Evolutionary conservation across 305 asterid genomes (phyloP), one percentile per base, ranked within the genome.

Genomic region (Rubia peregrina): DNA sequence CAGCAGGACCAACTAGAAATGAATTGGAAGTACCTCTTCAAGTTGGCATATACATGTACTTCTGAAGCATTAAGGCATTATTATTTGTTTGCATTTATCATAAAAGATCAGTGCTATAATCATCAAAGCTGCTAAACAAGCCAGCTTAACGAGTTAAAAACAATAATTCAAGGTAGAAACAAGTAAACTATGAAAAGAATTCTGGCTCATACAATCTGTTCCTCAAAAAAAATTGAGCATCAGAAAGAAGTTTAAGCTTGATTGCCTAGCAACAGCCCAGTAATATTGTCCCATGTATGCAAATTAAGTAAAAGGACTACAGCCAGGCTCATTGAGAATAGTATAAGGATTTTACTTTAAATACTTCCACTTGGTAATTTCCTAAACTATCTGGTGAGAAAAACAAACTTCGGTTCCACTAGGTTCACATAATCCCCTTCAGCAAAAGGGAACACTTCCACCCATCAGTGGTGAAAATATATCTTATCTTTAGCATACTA

Each of bases 11-110:
- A 61, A 26, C 48, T 24, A 43, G 24, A 21, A 51, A 65, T 38
- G 68, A 43, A 56, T 21, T 36, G 22, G 51, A 36, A 60, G 60
- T 21, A 65, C 59, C 44, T 70, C 68, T 71, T 48, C 75, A 68
- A 68, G 70, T 7, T 70, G 33, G 40, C 38, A 70, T 56, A 44
- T 62, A 51, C 42, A 10, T 36, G 14, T 67, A 53, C 65, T 44
- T 73, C 57, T 73, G 17, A 68, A 68, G 56, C 0, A 48, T 33
- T 51, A 48, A 33, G 33, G 7, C 26, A 51, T 19, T 42, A 49
- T 30, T 5, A 26, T 48, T 26, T 49, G 26, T 13, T 24, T 49
- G 22, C 36, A 26, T 14, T 67, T 24, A 46, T 48, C 41, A 5
- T 66, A 17, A 66, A 44, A 7, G 30, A 8, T 26, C 43, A 24